Evolutionary conservation across 2,329 filamentous ascomycete species (phyloP).

Genomic region (Plectosphaerella cucumerina): DNA sequence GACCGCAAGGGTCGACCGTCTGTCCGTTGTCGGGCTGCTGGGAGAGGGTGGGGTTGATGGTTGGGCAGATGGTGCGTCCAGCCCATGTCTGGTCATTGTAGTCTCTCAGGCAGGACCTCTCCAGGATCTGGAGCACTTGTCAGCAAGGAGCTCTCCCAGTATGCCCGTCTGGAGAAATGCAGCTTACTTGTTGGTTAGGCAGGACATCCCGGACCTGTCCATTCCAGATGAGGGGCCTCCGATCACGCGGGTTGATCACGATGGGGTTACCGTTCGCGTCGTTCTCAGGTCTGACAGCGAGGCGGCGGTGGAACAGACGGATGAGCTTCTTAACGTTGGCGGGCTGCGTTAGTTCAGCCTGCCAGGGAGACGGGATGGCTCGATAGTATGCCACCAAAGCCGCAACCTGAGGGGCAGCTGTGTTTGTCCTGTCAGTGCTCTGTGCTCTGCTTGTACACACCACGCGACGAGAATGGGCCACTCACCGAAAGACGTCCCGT

Average conservation of each 20-base stretch:
- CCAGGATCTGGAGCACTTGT: too few relatives aligned
- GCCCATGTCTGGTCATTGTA: not conserved
- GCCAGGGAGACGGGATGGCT: not conserved
- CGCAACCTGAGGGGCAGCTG: constrained; percentile 1
- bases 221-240: not conserved
- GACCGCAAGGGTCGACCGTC: not conserved
- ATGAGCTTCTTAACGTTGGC: constrained; percentile 2
- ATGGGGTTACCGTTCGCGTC: not conserved
- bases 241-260: not conserved
- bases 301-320: not conserved
- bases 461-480: not conserved
- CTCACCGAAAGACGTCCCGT: not conserved
- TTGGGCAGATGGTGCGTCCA: not conserved
- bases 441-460: not conserved
- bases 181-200: too few relatives aligned
- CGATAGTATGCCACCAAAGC: constrained; percentile 1
- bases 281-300: not conserved
- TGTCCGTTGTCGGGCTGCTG: not conserved
- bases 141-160: too few relatives aligned
- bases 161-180: too few relatives aligned
- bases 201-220: not conserved
- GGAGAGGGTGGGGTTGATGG: not conserved
- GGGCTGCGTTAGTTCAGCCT: not conserved
- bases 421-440: not conserved
- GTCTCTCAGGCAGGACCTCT: not conserved